Base-by-base conservation (phyloP, 2,329 filamentous ascomycete species). In the Leptographium wingfieldii region DNA sequence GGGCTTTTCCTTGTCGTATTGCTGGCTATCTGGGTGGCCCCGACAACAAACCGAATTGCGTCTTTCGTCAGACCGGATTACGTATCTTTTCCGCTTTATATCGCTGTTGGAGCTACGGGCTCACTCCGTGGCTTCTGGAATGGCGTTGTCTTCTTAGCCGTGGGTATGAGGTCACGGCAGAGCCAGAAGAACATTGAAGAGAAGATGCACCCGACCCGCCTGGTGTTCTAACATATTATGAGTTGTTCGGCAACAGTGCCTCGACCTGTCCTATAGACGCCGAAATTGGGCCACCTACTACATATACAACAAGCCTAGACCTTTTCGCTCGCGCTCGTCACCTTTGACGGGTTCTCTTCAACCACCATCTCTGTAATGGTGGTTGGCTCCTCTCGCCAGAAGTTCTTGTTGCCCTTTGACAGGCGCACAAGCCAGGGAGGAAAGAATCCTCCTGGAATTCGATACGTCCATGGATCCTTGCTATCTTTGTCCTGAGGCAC, bases 341-440 rank as follows among this genome's bases (percentile, higher is more conserved):
- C 48, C 25, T 51, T 51, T 51, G 48, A 14, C 22, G 27, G 48
- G 27, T 4, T 52, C 49, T 55, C 52, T 16, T 55, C 52, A 25
- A 33, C 4, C 31, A 55, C 31, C 31, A 7, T 12, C 31, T 38
- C 52, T 3, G 52, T 29, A 2, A 58, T 31, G 3, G 22, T 7
- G 12, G 31, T 38, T 22, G 52, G 38, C 25, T 59, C 53, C 6
- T 38, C 40, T 6, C 77, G 76, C 87, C 88, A 91, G 69, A 92
- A 92, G 66, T 87, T 80, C 73, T 80, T 86, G 76, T 90, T 87
- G 33, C 89, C 89, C 46, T 73, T 73, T 0, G 72, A 69, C 5
- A 86, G 74, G 35, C 90, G 80, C 60, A 77, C 75, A 57, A 90
- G 68, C 90, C 90, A 95, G 0, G 82, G 82, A 0, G 90, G 89